phyloP scores from a whole-genome alignment of 176 grass and related monocot genomes.

The Zoysia japonica region DNA sequence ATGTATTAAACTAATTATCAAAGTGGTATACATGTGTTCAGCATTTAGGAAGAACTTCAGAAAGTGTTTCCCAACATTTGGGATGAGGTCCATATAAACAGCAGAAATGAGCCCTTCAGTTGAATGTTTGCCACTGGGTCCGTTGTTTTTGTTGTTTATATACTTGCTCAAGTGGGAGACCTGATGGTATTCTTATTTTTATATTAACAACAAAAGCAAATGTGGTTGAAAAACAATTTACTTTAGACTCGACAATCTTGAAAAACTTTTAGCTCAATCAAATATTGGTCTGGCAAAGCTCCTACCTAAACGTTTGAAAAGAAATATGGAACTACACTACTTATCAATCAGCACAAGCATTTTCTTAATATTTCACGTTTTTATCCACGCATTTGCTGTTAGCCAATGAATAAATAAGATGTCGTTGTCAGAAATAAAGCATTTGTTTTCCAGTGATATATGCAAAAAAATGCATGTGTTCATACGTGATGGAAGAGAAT shows the following conservation, averaged over 20 bases:
- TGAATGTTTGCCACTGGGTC: not conserved
- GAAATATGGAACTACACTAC: not conserved
- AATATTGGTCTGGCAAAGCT: not conserved
- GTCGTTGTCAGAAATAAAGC: not conserved
- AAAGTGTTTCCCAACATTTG: not conserved
- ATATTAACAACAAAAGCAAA: not conserved
- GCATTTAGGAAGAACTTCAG: not conserved
- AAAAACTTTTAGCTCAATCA: not conserved
- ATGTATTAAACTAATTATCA: conserved; percentile 12
- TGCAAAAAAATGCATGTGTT: conserved; percentile 9
- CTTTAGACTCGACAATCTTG: conserved; percentile 6
- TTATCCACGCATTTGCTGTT: conserved; percentile 1
- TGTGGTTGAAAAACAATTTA: conserved; percentile 3
- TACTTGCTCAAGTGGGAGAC: not conserved
- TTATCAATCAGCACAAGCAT: conserved; percentile 11
- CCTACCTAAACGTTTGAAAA: not conserved
- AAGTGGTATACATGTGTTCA: not conserved
- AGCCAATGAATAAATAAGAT: conserved; percentile 4
- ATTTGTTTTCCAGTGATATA: conserved; percentile 10
- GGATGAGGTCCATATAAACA: not conserved
- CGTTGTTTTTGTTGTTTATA: not conserved
- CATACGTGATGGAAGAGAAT: conserved; percentile 23
- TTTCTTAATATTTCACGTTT: not conserved
- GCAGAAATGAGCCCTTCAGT: not conserved
- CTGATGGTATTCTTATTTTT: not conserved